phyloP scores from a whole-genome alignment of 1,284 basidiomycete species.

The Gastroboletus turbinatus region DNA sequence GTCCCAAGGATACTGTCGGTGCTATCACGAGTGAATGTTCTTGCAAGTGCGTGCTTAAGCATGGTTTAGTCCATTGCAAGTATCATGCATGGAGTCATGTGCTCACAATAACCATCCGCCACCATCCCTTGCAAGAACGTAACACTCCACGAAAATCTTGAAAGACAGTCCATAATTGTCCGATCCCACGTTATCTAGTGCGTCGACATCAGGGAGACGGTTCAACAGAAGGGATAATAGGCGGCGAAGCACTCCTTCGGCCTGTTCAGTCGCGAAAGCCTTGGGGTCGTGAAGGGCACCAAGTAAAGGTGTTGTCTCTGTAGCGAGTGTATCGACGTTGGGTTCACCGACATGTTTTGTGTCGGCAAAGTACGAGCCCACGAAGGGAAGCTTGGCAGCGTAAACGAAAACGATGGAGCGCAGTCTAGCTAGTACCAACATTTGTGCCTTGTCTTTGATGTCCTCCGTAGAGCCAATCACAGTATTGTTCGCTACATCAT shows the following conservation, averaged over 20 bases:
- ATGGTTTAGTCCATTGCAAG: slow-evolving; percentile 1
- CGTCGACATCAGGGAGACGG: slow-evolving; percentile 20
- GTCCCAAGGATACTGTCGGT: slow-evolving; percentile 28
- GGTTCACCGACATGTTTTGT: slow-evolving; percentile 2
- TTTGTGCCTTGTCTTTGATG: slow-evolving; percentile 4
- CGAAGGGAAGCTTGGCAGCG: slow-evolving; percentile 18
- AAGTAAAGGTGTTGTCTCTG: slow-evolving; percentile 29
- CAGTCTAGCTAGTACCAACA: slow-evolving; percentile 9
- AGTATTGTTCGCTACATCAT: background rate
- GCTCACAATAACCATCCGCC: slow-evolving; percentile 30
- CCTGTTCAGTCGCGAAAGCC: slow-evolving; percentile 21
- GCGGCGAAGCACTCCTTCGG: slow-evolving; percentile 19
- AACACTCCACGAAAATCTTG: slow-evolving; percentile 18
- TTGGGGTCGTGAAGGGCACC: slow-evolving; percentile 26
- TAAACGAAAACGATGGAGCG: slow-evolving; percentile 10
- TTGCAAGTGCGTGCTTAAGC: slow-evolving; percentile 22
- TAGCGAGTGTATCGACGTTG: background rate
- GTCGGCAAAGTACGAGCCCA: slow-evolving; percentile 23
- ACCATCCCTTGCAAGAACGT: slow-evolving; percentile 24
- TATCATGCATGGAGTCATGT: background rate
- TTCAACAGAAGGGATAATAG: slow-evolving; percentile 18
- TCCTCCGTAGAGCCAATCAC: background rate
- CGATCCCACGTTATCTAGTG: slow-evolving; percentile 17
- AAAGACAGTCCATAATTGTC: slow-evolving; percentile 6
- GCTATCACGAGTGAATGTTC: slow-evolving; percentile 31